phyloP scores from a whole-genome alignment of 192 early-diverging fungal species.

The Coemansia sp. region DNA sequence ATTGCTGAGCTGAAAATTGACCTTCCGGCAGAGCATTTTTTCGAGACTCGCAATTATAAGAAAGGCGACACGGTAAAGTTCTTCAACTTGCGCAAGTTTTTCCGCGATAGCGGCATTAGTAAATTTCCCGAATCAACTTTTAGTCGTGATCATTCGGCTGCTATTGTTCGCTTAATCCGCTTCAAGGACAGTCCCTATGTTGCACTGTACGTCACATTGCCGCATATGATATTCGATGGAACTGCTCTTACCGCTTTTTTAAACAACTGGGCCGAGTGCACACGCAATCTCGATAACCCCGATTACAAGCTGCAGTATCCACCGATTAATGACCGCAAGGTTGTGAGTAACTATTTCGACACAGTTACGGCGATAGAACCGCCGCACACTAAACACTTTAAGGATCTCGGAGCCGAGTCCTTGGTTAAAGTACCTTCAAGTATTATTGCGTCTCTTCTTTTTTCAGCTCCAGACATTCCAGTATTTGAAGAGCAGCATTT shows the following conservation, averaged over 20 bases:
- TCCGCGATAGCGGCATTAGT: constrained; percentile 19
- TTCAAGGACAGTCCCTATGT: constrained; percentile 36
- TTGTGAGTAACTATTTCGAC: constrained; percentile 30
- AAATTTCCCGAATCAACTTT: constrained; percentile 29
- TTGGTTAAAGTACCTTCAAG: constrained; percentile 1
- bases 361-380: constrained; percentile 19
- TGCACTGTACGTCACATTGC: constrained; percentile 27
- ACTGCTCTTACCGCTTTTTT: constrained; percentile 18
- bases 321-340: constrained; percentile 27
- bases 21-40: constrained; percentile 32
- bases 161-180: constrained; percentile 29
- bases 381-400: constrained; percentile 35
- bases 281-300: constrained; percentile 24
- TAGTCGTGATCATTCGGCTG: constrained; percentile 27
- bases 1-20: constrained; percentile 29
- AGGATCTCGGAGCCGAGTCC: constrained; percentile 9
- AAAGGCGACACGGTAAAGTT: constrained; percentile 16
- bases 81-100: constrained; percentile 42
- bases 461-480: constrained; percentile 28
- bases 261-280: constrained; percentile 43
- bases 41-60: constrained; percentile 8
- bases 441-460: constrained; percentile 31
- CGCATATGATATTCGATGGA: constrained; percentile 45
- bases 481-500: constrained; percentile 36
- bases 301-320: constrained; percentile 11